These are phyloP conservation scores for Gaeumannomyces sp. DNA, from an alignment of 2,329 filamentous ascomycete species.

Conservation along the genomic window DNA sequence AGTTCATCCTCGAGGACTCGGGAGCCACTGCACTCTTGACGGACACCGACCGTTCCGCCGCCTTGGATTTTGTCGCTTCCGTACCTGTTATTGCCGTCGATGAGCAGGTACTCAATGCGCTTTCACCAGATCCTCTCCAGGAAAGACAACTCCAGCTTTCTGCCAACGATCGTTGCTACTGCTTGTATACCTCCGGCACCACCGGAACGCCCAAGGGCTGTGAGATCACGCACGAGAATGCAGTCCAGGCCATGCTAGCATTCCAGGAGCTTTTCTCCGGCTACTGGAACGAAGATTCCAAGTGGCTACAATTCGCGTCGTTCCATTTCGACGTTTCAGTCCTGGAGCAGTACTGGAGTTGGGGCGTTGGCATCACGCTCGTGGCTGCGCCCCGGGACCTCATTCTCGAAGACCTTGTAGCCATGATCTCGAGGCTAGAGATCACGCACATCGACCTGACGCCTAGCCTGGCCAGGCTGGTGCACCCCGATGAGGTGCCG, in stretches of 20 bases:
- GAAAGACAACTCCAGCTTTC: constrained; percentile 23
- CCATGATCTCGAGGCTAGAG: constrained; percentile 60
- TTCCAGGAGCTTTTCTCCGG: constrained; percentile 72
- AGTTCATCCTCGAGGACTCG: constrained; percentile 74
- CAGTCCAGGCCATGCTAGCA: constrained; percentile 81
- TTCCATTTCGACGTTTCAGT: constrained; percentile 94
- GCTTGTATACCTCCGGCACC: constrained; percentile 81
- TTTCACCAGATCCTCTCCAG: background rate
- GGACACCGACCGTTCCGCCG: constrained; percentile 23
- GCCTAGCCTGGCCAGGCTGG: constrained; percentile 73
- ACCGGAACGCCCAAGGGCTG: constrained; percentile 85
- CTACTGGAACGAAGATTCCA: constrained; percentile 67
- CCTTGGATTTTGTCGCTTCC: constrained; percentile 27
- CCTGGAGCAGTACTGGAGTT: constrained; percentile 91
- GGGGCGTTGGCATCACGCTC: constrained; percentile 82
- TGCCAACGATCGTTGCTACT: constrained; percentile 64
- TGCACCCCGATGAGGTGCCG: constrained; percentile 76
- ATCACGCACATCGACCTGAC: constrained; percentile 93
- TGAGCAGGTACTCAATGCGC: constrained; percentile 23
- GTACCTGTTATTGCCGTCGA: constrained; percentile 29
- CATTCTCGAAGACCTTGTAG: constrained; percentile 75
- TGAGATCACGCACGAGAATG: constrained; percentile 81
- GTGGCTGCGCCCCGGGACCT: constrained; percentile 77
- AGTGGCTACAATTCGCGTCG: constrained; percentile 89
- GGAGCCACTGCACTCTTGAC: constrained; percentile 57